Evolutionary conservation across 192 early-diverging fungal species (phyloP).

Genomic region (Kickxella alabastrina): DNA sequence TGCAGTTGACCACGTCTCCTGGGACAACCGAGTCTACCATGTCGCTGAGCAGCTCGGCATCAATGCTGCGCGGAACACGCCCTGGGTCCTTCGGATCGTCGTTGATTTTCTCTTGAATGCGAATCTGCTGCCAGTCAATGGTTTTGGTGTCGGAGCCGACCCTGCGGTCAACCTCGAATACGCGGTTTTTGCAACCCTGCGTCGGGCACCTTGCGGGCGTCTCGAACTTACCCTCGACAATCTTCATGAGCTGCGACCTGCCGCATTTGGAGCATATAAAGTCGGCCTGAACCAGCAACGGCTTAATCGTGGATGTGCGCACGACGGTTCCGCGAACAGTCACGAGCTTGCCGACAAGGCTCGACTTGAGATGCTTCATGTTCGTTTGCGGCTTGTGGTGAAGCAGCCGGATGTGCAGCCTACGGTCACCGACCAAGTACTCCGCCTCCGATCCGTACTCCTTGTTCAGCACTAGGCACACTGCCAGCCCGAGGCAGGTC

Average conservation of each 20-base stretch:
- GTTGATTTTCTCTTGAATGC: constrained; percentile 75
- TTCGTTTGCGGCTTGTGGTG: constrained; percentile 56
- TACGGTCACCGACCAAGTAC: constrained; percentile 41
- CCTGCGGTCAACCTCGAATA: constrained; percentile 60
- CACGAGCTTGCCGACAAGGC: constrained; percentile 67
- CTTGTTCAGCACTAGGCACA: constrained; percentile 41
- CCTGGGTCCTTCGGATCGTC: constrained; percentile 67
- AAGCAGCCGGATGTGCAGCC: constrained; percentile 47
- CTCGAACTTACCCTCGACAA: constrained; percentile 63
- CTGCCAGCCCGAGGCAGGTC: constrained; percentile 35
- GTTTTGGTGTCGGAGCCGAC: constrained; percentile 53
- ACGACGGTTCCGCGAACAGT: constrained; percentile 75
- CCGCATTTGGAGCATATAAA: constrained; percentile 65
- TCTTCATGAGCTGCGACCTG: constrained; percentile 53
- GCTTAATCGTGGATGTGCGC: constrained; percentile 69
- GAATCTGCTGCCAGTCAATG: constrained; percentile 76
- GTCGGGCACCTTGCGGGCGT: constrained; percentile 58
- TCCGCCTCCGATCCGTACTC: constrained; percentile 43
- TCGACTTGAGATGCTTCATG: constrained; percentile 69
- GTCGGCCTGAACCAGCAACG: constrained; percentile 58
- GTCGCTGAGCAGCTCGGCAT: constrained; percentile 71
- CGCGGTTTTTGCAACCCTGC: constrained; percentile 62
- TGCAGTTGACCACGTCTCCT: constrained; percentile 76
- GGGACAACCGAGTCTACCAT: constrained; percentile 74
- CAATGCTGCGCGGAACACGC: constrained; percentile 71